Conservation (phyloP, 2,329 filamentous ascomycete species). For the Fusarium sublunatum region DNA sequence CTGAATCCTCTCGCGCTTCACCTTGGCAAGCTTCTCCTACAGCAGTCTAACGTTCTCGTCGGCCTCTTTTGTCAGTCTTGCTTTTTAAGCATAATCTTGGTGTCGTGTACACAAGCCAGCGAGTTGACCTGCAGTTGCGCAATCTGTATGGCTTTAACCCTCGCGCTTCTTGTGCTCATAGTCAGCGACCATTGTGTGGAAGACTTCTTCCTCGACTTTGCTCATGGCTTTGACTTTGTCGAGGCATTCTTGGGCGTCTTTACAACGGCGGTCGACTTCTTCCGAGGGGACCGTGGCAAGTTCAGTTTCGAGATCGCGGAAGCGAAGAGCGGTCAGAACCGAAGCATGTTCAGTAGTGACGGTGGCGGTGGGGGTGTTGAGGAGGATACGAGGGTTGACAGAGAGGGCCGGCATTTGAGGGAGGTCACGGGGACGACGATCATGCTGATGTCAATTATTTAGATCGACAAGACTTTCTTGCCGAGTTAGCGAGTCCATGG, state of each 20-base stretch:
- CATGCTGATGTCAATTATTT: neutral
- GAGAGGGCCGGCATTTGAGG: neutral
- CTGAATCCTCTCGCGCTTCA: neutral
- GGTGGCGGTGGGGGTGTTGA: neutral
- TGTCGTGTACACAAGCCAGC: neutral
- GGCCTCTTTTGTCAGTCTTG: neutral
- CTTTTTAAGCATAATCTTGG: neutral
- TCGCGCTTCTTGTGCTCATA: neutral
- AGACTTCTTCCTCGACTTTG: neutral
- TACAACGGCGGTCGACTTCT: neutral
- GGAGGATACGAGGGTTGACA: neutral
- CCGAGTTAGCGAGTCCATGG: too few relatives aligned
- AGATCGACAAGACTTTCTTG: too few relatives aligned
- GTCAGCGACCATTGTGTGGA: neutral
- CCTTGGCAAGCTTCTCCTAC: neutral
- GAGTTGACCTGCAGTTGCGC: neutral
- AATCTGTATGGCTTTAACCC: neutral
- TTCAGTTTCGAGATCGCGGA: neutral
- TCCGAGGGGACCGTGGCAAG: neutral
- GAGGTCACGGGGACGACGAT: neutral
- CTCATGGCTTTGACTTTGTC: neutral
- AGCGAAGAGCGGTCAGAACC: neutral
- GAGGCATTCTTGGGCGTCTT: neutral
- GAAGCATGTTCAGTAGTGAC: neutral
- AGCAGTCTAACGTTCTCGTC: neutral